Evolutionary conservation across 768 basidiomycete species (phyloP).

Genomic region (Phanerochaete carnosa): DNA sequence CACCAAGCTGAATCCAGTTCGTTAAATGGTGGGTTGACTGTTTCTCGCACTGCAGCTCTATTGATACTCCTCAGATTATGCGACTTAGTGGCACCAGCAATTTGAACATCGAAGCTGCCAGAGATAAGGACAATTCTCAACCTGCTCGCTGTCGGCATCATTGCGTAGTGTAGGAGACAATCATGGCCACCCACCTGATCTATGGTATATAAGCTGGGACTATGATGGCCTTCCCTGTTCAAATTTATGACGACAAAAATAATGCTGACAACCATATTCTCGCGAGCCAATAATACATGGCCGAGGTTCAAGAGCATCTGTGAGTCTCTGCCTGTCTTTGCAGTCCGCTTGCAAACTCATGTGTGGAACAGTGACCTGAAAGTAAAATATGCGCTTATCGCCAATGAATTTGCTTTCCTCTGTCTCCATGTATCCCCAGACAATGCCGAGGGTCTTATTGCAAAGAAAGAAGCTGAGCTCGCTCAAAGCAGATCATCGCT

Average conservation of each 20-base stretch:
- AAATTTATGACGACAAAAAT: slow-evolving; percentile 18
- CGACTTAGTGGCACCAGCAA: slow-evolving; percentile 45
- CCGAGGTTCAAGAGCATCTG: neutral
- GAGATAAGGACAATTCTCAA: slow-evolving; percentile 34
- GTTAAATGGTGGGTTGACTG: too few species aligned
- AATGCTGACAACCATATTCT: neutral
- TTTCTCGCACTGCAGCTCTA: slow-evolving; percentile 23
- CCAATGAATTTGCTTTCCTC: neutral
- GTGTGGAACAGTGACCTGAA: neutral
- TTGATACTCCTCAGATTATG: slow-evolving; percentile 44
- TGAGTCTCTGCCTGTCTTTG: neutral
- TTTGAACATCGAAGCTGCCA: slow-evolving; percentile 21
- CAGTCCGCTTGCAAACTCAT: neutral
- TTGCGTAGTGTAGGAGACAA: slow-evolving; percentile 27
- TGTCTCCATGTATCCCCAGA: neutral
- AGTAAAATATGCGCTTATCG: neutral
- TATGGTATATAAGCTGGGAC: too few species aligned
- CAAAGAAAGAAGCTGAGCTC: neutral
- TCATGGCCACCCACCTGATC: slow-evolving; percentile 3
- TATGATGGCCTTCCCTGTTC: slow-evolving; percentile 21
- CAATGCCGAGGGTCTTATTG: neutral
- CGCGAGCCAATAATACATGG: neutral
- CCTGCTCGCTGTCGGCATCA: slow-evolving; percentile 45
- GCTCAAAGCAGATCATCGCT: neutral
- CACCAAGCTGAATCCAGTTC: neutral